Evolutionary conservation across 1,284 basidiomycete genomes (phyloP).

Genomic region (Hypsizygus ulmarius): DNA sequence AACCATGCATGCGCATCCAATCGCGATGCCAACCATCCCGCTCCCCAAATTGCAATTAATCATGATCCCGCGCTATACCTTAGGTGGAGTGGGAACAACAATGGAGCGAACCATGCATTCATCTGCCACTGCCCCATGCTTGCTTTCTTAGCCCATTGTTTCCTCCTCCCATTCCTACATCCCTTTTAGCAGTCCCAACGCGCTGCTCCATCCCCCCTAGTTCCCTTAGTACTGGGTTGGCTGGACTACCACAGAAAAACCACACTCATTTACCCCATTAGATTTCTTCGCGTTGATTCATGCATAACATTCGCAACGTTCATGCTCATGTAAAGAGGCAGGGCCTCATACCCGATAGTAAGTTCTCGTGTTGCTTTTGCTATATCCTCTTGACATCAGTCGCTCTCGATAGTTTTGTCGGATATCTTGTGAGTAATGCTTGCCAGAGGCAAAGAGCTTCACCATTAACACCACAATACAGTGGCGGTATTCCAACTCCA

Average conservation of each 20-base stretch:
- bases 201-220: too few relatives aligned
- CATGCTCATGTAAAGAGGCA: conserved; percentile 9
- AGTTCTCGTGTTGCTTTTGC: not conserved
- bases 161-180: not conserved
- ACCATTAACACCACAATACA: not conserved
- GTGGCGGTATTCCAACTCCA: not conserved
- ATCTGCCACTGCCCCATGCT: not conserved
- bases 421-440: conserved; percentile 2
- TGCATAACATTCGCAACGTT: conserved; percentile 7
- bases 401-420: not conserved
- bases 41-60: not conserved
- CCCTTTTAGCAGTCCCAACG: too few relatives aligned
- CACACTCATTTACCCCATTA: conserved; percentile 10
- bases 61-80: conserved; percentile 5
- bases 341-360: conserved; percentile 2
- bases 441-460: not conserved
- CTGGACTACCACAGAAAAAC: not conserved
- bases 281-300: not conserved
- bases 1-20: not conserved
- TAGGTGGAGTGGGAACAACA: conserved; percentile 17
- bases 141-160: not conserved
- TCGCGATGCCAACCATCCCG: conserved; percentile 5
- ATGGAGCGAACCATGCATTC: not conserved
- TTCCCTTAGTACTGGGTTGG: too few relatives aligned
- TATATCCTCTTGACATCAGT: not conserved